Conservation (phyloP, 169 alveolate genomes). For the Theileria orientalis region DNA sequence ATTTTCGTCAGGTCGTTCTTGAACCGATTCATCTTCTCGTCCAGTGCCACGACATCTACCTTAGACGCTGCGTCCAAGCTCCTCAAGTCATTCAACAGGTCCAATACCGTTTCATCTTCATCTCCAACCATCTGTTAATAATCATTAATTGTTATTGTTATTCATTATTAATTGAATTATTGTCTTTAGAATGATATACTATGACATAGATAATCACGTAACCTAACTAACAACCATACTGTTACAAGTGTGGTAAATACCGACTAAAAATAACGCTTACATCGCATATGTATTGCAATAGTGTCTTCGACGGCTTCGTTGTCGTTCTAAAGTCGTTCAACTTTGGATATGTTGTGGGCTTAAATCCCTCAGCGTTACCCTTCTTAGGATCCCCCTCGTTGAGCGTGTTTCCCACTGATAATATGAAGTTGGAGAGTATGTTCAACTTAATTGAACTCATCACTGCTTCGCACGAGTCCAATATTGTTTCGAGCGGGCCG, state of each 20-base stretch:
- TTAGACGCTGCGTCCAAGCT: conserved; percentile 67
- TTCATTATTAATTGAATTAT: too few relatives aligned
- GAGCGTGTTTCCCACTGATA: conserved; percentile 82
- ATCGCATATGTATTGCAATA: conserved; percentile 82
- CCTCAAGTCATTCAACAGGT: conserved; percentile 64
- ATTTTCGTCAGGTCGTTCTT: conserved; percentile 67
- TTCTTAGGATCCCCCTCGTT: conserved; percentile 85
- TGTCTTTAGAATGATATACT: too few relatives aligned
- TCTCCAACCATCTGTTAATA: conserved; percentile 60
- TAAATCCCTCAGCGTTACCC: conserved; percentile 88
- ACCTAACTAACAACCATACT: too few relatives aligned
- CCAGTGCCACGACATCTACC: conserved; percentile 69
- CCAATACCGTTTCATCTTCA: conserved; percentile 62
- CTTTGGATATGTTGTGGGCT: conserved; percentile 82
- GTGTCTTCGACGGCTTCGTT: conserved; percentile 84
- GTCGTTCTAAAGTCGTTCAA: conserved; percentile 83
- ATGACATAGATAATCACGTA: background rate
- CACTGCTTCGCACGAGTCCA: conserved; percentile 80
- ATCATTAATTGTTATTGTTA: background rate
- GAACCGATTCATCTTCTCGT: conserved; percentile 63
- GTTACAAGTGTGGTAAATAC: background rate
- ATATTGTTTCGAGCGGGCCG: conserved; percentile 75
- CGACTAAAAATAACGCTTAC: too few relatives aligned
- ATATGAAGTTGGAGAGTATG: conserved; percentile 77
- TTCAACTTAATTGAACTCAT: conserved; percentile 70